Conservation (phyloP, 2,329 filamentous ascomycete species). For the Thelonectria discophora region DNA sequence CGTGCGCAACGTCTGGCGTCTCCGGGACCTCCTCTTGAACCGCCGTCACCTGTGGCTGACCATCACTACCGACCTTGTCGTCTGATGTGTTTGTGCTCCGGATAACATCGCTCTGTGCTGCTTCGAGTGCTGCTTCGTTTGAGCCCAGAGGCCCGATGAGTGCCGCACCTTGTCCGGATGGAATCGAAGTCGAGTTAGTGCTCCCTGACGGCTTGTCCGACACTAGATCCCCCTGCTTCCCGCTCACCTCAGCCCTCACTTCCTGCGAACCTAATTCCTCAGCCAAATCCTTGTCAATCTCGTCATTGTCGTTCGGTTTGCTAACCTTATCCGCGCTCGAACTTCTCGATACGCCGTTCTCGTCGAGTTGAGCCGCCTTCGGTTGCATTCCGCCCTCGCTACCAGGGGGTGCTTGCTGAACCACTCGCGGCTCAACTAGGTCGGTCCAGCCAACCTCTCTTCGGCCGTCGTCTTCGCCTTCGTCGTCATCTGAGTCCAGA, state of each 20-base stretch:
- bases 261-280: constrained; percentile 43
- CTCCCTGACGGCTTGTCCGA: constrained; percentile 26
- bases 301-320: constrained; percentile 31
- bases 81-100: constrained; percentile 33
- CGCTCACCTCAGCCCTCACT: constrained; percentile 41
- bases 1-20: neutral
- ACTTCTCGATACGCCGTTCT: constrained; percentile 24
- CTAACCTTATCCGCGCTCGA: constrained; percentile 40
- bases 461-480: constrained; percentile 68
- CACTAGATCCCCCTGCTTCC: constrained; percentile 34
- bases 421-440: constrained; percentile 73
- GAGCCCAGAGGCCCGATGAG: constrained; percentile 32
- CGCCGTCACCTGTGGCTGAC: constrained; percentile 30
- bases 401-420: constrained; percentile 52
- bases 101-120: constrained; percentile 36
- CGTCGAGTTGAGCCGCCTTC: constrained; percentile 38
- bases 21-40: neutral
- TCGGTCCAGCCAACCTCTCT: constrained; percentile 68
- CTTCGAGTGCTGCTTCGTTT: constrained; percentile 35
- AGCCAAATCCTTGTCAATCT: constrained; percentile 35
- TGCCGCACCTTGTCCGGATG: constrained; percentile 42
- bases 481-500: constrained; percentile 69
- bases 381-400: constrained; percentile 39
- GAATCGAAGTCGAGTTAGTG: constrained; percentile 41
- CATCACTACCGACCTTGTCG: constrained; percentile 32